A percentile compares a stretch with the other conserved stretches of the same genome.
Conservation (phyloP, 2,329 filamentous ascomycete species). For the Ceratocystis cacaofunesta region DNA sequence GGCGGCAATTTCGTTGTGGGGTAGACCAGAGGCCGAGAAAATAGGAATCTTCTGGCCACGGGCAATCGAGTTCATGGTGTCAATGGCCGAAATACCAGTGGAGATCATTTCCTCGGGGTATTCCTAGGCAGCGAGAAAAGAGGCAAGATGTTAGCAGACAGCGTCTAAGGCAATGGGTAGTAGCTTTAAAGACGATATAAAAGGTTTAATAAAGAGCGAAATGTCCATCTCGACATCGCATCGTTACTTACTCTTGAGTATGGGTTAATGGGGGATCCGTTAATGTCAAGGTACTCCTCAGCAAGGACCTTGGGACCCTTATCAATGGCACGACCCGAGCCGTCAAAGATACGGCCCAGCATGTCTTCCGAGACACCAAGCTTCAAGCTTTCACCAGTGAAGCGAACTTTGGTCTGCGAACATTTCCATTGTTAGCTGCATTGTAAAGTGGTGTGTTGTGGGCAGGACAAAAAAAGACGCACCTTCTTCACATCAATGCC, state of each 20-base stretch:
- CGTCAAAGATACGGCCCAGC: slow-evolving; percentile 97
- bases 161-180: neutral
- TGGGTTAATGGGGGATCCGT: slow-evolving; percentile 96
- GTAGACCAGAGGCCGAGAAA: slow-evolving; percentile 94
- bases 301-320: slow-evolving; percentile 97
- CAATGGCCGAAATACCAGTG: slow-evolving; percentile 96
- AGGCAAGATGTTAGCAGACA: neutral
- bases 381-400: slow-evolving; percentile 93
- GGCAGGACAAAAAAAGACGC: slow-evolving; percentile 20
- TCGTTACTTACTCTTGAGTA: slow-evolving; percentile 64
- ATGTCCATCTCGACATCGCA: neutral
- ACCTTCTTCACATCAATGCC: slow-evolving; percentile 99
- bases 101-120: slow-evolving; percentile 99
- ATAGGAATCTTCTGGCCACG: slow-evolving; percentile 99
- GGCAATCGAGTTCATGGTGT: slow-evolving; percentile 96
- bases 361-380: slow-evolving; percentile 98
- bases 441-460: neutral
- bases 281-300: slow-evolving; percentile 97
- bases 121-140: slow-evolving; percentile 39
- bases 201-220: neutral
- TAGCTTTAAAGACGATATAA: neutral
- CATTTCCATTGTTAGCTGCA: slow-evolving; percentile 20
- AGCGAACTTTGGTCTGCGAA: slow-evolving; percentile 84
- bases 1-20: slow-evolving; percentile 98
- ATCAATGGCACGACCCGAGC: slow-evolving; percentile 93